Conservation (phyloP, 805 yeast species). For the Teunomyces lycoperdinae region DNA sequence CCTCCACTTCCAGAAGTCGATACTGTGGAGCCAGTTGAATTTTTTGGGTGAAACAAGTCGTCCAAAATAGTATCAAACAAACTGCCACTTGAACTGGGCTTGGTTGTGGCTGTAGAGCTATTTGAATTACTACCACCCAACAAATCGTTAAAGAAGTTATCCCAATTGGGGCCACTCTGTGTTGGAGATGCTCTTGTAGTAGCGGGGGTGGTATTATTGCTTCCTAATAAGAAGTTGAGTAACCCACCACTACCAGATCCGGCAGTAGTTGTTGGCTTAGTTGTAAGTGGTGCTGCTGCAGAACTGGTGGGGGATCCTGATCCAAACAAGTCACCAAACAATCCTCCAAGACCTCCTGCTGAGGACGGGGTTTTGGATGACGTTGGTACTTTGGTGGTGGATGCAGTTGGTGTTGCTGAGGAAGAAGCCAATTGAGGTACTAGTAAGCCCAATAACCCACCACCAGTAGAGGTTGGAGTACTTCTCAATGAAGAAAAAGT, state of each 20-base stretch:
- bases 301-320: background rate
- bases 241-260: conserved; percentile 10
- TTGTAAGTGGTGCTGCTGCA: conserved; percentile 3
- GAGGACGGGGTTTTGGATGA: background rate
- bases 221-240: conserved; percentile 14
- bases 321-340: conserved; percentile 9
- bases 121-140: conserved; percentile 9
- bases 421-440: background rate
- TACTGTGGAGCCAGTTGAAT: conserved; percentile 9
- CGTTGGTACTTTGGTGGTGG: background rate
- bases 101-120: conserved; percentile 5
- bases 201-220: conserved; percentile 4
- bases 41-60: conserved; percentile 10
- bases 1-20: conserved; percentile 8
- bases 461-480: background rate
- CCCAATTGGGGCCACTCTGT: conserved; percentile 9
- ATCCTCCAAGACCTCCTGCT: background rate
- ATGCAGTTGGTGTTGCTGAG: background rate
- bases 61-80: conserved; percentile 11
- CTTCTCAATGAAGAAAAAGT: background rate
- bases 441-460: conserved; percentile 2
- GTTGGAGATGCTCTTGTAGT: conserved; percentile 9
- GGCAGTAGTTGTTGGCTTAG: conserved; percentile 7
- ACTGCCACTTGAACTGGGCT: conserved; percentile 5
- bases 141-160: conserved; percentile 11